Evolutionary conservation across 345 rosid species (phyloP), one percentile per base, ranked within the genome.

Genomic region (Xanthoceras sorbifolium): DNA sequence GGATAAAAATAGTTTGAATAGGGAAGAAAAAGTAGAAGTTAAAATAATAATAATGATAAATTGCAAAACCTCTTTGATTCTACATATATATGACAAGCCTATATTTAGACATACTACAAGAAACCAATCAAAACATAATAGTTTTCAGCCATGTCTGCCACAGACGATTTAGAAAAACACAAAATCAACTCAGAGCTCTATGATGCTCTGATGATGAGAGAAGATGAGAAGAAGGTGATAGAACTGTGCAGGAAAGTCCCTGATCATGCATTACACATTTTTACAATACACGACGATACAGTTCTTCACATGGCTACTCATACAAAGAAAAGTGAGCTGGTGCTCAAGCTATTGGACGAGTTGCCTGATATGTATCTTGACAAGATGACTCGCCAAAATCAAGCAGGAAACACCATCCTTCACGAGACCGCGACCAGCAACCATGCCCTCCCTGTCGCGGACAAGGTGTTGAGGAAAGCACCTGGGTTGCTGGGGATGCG

Each of bases 401-500:
- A n/a, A n/a, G n/a, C n/a, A n/a, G n/a, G n/a, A n/a, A n/a, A n/a
- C n/a, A n/a, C n/a, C n/a, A n/a, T n/a, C n/a, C n/a, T n/a, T n/a
- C n/a, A n/a, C n/a, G n/a, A n/a, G n/a, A n/a, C n/a, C n/a, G n/a
- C n/a, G n/a, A n/a, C n/a, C n/a, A n/a, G 64, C 54, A 62, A 62
- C n/a, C 69, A 42, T 11, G 68, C 76, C 40, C 28, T 73, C 2
- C 60, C 26, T 12, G 28, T 73, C 1, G 77, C 76, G 3, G 63
- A 82, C 0, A 73, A 61, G 29, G 0, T 29, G 25, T 65, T 6
- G 8, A 54, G 8, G 79, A 62, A 20, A n/a, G 76, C 76, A 2
- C 69, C 76, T 4, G 76, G 76, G 3, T 22, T 73, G 68, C 10
- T 73, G 10, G 69, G 76, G 9, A 42, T 73, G 68, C 40, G 76